Evolutionary conservation across 1,284 basidiomycete species (phyloP).

Genomic region (Acaromyces ingoldii): DNA sequence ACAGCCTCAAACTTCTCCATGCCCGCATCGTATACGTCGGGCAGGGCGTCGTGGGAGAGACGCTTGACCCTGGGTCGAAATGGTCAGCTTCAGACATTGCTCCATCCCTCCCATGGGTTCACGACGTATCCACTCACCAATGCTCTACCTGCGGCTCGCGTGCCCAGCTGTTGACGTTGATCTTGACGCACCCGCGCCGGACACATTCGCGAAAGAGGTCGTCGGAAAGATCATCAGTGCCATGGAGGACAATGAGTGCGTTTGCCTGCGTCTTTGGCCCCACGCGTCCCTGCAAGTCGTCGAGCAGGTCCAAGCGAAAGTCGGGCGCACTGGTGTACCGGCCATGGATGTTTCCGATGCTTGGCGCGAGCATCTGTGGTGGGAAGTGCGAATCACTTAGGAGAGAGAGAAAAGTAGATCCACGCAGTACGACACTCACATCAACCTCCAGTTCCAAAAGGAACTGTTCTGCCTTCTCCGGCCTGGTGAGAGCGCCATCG

Average conservation of each 20-base stretch:
- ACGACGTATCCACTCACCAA: slow-evolving; percentile 13
- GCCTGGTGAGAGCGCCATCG: slow-evolving; percentile 54
- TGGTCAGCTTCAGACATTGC: no score
- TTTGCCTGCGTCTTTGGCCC: slow-evolving; percentile 14
- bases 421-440: neutral
- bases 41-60: slow-evolving; percentile 9
- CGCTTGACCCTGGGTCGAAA: no score
- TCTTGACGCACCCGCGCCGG: slow-evolving; percentile 17
- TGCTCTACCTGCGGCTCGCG: slow-evolving; percentile 24
- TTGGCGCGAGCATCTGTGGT: slow-evolving; percentile 54
- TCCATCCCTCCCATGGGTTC: neutral
- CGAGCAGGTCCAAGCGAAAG: slow-evolving; percentile 21
- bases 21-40: slow-evolving; percentile 25
- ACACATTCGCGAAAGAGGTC: slow-evolving; percentile 19
- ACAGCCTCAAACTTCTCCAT: slow-evolving; percentile 16
- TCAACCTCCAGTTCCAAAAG: slow-evolving; percentile 43
- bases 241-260: slow-evolving; percentile 21
- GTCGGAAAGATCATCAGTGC: slow-evolving; percentile 27
- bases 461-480: slow-evolving; percentile 50
- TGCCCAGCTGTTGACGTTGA: slow-evolving; percentile 31
- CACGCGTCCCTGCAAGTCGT: slow-evolving; percentile 15
- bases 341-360: slow-evolving; percentile 55
- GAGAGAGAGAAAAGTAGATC: no score
- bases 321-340: slow-evolving; percentile 20
- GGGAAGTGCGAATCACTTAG: no score